Base-by-base conservation (phyloP, 78 protist genomes). In the Diacronema lutheri region DNA sequence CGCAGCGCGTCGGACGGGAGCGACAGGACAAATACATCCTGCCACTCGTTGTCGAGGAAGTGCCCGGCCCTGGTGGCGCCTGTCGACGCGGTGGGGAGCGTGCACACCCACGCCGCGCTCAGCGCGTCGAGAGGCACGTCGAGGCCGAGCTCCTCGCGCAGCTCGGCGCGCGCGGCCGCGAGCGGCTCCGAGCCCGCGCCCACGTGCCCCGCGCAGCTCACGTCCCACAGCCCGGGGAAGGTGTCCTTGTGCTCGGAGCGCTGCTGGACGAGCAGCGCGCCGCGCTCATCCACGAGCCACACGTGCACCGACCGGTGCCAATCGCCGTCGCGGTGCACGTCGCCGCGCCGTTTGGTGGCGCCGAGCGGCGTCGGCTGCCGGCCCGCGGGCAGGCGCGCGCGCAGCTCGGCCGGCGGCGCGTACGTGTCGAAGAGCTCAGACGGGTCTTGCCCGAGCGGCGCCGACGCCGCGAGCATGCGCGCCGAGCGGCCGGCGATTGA, bases 301-400 rank as follows among this genome's bases (percentile, higher is more conserved):
- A 69, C 55, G 50, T 69, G 76, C 44, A 69, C 76, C 13, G 76
- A 69, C 3, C 76, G 46, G 50, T 69, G 76, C 76, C 76, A 69
- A 16, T 69, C 76, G 20, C 76, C 76, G n/a, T 69, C 76, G 0
- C 76, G 44, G 50, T 69, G 76, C 46, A 69, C 76, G 31, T 69
- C 76, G 76, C 76, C 76, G 10, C 76, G 44, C 76, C 55, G 29
- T 55, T 69, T 66, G 38, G 46, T 6, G 29, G 0, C 26, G 44
- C 74, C 74, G 40, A 66, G 69, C 35, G 69, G 68, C 68, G 3
- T 10, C 19, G 37, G 68, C 10, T 21, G 33, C 68, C 0, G 33
- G 0, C 13, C 29, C 13, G 16, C 21, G 10, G 1, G 13, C 12
- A 19, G 33, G 9, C 13, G 19, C 68, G 29, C 29, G 9, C 3